These are phyloP conservation scores for Lipomyces orientalis DNA, from an alignment of 805 yeast species.

Conservation along the genomic window DNA sequence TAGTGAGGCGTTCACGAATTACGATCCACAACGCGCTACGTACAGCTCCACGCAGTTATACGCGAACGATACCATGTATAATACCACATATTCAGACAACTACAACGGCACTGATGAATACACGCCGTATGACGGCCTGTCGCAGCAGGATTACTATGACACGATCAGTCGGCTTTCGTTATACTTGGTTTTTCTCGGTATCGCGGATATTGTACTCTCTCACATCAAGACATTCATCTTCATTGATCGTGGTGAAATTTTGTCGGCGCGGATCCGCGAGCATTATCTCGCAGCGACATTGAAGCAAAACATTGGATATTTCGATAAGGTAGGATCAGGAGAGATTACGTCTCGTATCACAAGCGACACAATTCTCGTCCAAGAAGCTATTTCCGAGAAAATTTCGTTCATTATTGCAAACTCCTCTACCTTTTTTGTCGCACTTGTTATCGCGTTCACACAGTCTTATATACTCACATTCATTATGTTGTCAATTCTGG, in stretches of 20 bases:
- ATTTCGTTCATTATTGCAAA: constrained; percentile 49
- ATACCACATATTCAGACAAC: constrained; percentile 40
- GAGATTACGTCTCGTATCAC: constrained; percentile 53
- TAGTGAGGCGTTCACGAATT: constrained; percentile 46
- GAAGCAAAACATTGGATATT: constrained; percentile 52
- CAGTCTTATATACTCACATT: constrained; percentile 49
- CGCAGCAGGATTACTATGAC: constrained; percentile 29
- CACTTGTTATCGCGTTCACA: constrained; percentile 48
- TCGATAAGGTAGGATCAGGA: constrained; percentile 52
- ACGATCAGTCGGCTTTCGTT: constrained; percentile 24
- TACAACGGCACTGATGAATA: constrained; percentile 30
- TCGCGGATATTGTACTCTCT: constrained; percentile 42
- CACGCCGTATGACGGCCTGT: constrained; percentile 4
- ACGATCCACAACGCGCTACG: constrained; percentile 28
- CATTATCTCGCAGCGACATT: constrained; percentile 47
- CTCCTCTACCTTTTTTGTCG: constrained; percentile 49
- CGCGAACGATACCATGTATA: constrained; percentile 40
- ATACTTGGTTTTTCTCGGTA: constrained; percentile 51
- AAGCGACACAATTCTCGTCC: constrained; percentile 49
- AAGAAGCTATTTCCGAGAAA: constrained; percentile 53
- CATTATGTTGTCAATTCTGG: constrained; percentile 46
- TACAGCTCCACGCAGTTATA: constrained; percentile 18
- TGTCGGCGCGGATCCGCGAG: constrained; percentile 50
- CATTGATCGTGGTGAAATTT: constrained; percentile 50
- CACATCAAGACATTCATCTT: constrained; percentile 47